Evolutionary conservation across 495 filamentous ascomycete genomes (phyloP).

Genomic region (Alectoria sarmentosa): DNA sequence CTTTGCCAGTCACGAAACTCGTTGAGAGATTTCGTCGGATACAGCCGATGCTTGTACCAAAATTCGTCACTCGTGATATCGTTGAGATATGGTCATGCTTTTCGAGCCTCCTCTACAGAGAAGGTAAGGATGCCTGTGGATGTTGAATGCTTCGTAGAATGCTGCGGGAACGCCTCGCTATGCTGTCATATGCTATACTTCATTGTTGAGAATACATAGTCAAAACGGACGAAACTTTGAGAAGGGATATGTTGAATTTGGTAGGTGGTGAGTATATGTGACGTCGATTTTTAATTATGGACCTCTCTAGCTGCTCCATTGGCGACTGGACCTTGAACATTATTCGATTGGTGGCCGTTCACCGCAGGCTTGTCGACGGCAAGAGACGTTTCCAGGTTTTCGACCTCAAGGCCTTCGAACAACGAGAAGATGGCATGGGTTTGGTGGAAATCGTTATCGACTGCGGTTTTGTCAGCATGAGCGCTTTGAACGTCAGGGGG

Average conservation of each 20-base stretch:
- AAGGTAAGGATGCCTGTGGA: conserved; percentile 16
- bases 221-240: background rate
- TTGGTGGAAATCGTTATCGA: conserved; percentile 94
- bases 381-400: too few relatives aligned
- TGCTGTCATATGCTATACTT: conserved; percentile 2
- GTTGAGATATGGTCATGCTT: conserved; percentile 21
- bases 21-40: conserved; percentile 17
- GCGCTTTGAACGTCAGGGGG: too few relatives aligned
- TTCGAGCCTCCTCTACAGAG: conserved; percentile 2
- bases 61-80: conserved; percentile 14
- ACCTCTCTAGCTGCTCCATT: background rate
- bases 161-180: conserved; percentile 20
- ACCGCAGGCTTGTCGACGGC: conserved; percentile 44
- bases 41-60: background rate
- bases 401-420: conserved; percentile 69
- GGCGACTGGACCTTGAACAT: background rate
- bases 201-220: background rate
- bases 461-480: conserved; percentile 40
- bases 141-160: conserved; percentile 19
- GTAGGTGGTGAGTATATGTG: background rate
- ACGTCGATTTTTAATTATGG: background rate
- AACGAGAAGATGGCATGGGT: conserved; percentile 69
- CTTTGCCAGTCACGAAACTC: conserved; percentile 11
- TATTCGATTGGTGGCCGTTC: conserved; percentile 4
- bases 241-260: conserved; percentile 6